Evolutionary conservation across 495 filamentous ascomycete species (phyloP), one percentile per base, ranked within the genome.

Genomic region (Trichoderma reesei): DNA sequence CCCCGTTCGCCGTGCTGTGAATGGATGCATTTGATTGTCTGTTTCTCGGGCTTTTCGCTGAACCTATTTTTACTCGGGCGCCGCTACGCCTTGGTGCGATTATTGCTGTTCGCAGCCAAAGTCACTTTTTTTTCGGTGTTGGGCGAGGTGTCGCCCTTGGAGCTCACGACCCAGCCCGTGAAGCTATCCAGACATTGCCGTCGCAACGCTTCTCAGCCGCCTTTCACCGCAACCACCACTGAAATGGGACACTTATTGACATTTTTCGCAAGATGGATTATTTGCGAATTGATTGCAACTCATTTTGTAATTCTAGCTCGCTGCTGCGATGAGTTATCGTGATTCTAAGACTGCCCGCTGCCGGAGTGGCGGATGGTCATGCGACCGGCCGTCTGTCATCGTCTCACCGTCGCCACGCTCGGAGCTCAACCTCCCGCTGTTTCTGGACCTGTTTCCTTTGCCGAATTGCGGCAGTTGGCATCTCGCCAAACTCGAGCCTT

Each of bases 111-210:
- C 1, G 18, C 16, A 34, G 51, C 26, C 20, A 31, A 56, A 56
- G 51, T 56, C 51, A 56, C 51, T 56, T 56, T 56, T 56, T 56
- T 31, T n/a, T n/a, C n/a, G n/a, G n/a, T n/a, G n/a, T n/a, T n/a
- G n/a, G 51, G 18, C 26, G 20, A 0, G 2, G 51, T 34, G 3
- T 56, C 51, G 51, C 51, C 51, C 2, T 7, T 31, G 11, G 10
- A n/a, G 51, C 31, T 34, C 26, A 9, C 51, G 51, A 56, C 26
- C 13, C 51, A 56, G 7, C n/a, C 31, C 51, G 20, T 56, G 51
- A 56, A 56, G 51, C 51, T 56, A 56, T 56, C 51, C 51, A 34
- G 20, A 56, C 20, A 56, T 56, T 2, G 10, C 51, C 20, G 51
- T 56, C 51, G 51, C 51, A 56, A 56, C 26, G 11, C 51, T 56